These are phyloP conservation scores for Fusarium sp. DNA, from an alignment of 2,329 filamentous ascomycete species.

Conservation along the genomic window DNA sequence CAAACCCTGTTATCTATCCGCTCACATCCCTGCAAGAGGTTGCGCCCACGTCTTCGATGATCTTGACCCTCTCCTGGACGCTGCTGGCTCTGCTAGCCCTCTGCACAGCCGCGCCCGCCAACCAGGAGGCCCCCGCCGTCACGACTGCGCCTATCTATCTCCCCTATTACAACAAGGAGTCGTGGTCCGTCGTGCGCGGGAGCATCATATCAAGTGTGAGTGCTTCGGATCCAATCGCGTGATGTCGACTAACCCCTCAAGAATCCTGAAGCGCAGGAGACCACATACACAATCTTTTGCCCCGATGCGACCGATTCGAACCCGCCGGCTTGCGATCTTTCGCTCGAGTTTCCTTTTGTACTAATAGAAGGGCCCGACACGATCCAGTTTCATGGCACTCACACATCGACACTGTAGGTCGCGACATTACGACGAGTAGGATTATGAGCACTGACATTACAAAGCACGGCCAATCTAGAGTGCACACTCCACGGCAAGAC, in stretches of 20 bases:
- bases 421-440: too few relatives aligned
- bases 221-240: background rate
- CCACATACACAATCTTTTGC: constrained; percentile 63
- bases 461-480: constrained; percentile 57
- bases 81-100: constrained; percentile 45
- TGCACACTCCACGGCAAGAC: constrained; percentile 57
- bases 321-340: constrained; percentile 56
- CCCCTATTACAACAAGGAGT: constrained; percentile 55
- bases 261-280: constrained; percentile 49
- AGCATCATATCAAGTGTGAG: constrained; percentile 59
- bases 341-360: constrained; percentile 60
- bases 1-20: background rate
- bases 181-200: constrained; percentile 59
- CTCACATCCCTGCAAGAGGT: background rate
- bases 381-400: constrained; percentile 57
- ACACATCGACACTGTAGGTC: constrained; percentile 57
- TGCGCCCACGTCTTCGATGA: constrained; percentile 19
- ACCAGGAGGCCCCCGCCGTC: constrained; percentile 40
- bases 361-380: constrained; percentile 59
- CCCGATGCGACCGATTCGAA: constrained; percentile 54
- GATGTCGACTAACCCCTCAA: background rate
- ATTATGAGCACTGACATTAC: constrained; percentile 5
- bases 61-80: constrained; percentile 19
- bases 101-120: constrained; percentile 35
- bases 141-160: constrained; percentile 60